phyloP scores from a whole-genome alignment of 1,139 yeast genomes.

The Torulaspora globosa region DNA sequence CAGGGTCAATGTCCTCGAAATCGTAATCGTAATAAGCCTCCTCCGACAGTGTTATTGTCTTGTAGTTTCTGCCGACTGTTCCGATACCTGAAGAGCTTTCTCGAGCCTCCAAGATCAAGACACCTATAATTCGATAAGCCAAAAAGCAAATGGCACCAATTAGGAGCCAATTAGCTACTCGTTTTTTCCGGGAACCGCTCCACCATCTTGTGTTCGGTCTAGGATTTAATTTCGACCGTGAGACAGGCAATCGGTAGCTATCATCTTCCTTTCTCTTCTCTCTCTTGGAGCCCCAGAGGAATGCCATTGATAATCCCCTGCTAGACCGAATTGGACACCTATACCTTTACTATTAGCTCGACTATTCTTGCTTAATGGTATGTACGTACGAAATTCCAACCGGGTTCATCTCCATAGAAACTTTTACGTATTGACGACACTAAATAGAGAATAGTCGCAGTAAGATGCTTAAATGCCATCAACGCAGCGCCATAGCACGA shows the following conservation, averaged over 20 bases:
- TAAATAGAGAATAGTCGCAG: neutral
- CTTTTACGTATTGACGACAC: neutral
- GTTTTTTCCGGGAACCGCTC: conserved; percentile 6
- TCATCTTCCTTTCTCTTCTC: conserved; percentile 15
- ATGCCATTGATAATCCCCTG: conserved; percentile 4
- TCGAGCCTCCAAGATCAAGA: conserved; percentile 1
- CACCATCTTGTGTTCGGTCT: conserved; percentile 6
- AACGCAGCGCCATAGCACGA: neutral
- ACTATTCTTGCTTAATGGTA: too few relatives aligned
- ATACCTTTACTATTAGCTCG: neutral
- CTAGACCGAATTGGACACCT: neutral
- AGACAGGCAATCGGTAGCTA: conserved; percentile 12
- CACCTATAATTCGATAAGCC: neutral
- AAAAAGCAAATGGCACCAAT: conserved; percentile 2
- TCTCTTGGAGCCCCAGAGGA: conserved; percentile 11
- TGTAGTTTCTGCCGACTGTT: neutral
- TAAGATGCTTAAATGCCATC: neutral
- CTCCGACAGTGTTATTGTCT: conserved; percentile 26
- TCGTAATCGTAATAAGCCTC: conserved; percentile 38
- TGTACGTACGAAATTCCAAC: too few relatives aligned
- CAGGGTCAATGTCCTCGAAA: conserved; percentile 35
- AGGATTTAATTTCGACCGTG: conserved; percentile 16
- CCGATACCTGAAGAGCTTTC: neutral
- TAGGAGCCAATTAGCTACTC: conserved; percentile 9
- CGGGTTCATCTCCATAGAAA: neutral